Conservation (phyloP, 495 filamentous ascomycete species). For the Penicillium desertorum region DNA sequence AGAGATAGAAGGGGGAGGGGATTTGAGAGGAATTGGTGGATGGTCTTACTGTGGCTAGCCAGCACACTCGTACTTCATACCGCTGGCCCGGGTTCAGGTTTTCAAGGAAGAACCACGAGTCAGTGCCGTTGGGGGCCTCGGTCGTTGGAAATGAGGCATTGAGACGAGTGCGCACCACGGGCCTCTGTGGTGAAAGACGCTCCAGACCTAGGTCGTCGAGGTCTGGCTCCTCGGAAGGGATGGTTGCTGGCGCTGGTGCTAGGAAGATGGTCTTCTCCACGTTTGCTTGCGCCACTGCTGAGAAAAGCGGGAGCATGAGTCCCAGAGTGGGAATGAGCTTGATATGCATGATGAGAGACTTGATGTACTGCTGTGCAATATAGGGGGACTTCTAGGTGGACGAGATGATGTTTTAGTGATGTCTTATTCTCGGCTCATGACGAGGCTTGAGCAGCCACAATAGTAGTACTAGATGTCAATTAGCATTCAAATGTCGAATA, state of each 20-base stretch:
- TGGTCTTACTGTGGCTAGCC: conserved; percentile 82
- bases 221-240: conserved; percentile 56
- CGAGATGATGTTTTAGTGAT: conserved; percentile 1
- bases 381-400: conserved; percentile 5
- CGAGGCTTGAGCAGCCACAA: background rate
- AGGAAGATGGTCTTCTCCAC: conserved; percentile 91
- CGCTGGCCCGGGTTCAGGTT: conserved; percentile 68
- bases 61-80: conserved; percentile 93
- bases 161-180: conserved; percentile 59
- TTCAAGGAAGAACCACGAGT: conserved; percentile 83
- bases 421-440: conserved; percentile 4
- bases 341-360: conserved; percentile 15
- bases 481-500: background rate
- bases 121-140: conserved; percentile 53
- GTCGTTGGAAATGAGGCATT: conserved; percentile 63
- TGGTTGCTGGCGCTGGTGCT: conserved; percentile 55
- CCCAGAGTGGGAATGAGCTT: conserved; percentile 20
- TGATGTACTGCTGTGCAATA: background rate
- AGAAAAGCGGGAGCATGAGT: conserved; percentile 34
- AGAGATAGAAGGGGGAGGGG: background rate
- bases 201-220: conserved; percentile 66
- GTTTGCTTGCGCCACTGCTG: conserved; percentile 55
- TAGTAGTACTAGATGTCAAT: background rate
- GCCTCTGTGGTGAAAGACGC: conserved; percentile 56
- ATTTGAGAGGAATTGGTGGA: conserved; percentile 2